Evolutionary conservation across 495 filamentous ascomycete species (phyloP).

Genomic region (Elasticomyces elasticus): DNA sequence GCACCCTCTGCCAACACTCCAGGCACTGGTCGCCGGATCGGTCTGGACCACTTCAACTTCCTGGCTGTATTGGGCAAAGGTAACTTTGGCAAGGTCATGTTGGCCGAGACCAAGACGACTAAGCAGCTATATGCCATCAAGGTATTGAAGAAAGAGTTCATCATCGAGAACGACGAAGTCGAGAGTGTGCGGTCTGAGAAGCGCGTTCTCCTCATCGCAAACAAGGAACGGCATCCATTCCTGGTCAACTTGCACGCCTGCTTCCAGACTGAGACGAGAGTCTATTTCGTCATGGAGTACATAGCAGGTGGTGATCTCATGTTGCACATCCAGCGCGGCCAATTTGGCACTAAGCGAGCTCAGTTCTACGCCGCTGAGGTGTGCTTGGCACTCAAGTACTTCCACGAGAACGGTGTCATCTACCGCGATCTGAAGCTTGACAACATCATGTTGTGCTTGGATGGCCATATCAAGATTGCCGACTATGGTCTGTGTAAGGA

Average conservation of each 20-base stretch:
- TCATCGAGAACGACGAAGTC: slow-evolving; percentile 99
- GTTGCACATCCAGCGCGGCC: slow-evolving; percentile 94
- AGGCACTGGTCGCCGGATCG: slow-evolving; percentile 69
- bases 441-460: slow-evolving; percentile 90
- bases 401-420: slow-evolving; percentile 98
- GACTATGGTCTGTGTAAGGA: slow-evolving; percentile 99
- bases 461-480: slow-evolving; percentile 97
- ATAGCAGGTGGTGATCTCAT: slow-evolving; percentile 98
- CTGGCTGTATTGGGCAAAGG: slow-evolving; percentile 96
- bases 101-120: slow-evolving; percentile 88
- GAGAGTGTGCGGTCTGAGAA: slow-evolving; percentile 97
- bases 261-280: slow-evolving; percentile 97
- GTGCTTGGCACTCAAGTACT: slow-evolving; percentile 94
- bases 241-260: slow-evolving; percentile 91
- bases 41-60: slow-evolving; percentile 98
- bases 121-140: slow-evolving; percentile 97
- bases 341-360: slow-evolving; percentile 90
- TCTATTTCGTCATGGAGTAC: slow-evolving; percentile 99
- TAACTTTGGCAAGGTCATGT: slow-evolving; percentile 99
- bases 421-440: slow-evolving; percentile 99
- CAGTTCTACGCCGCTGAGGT: slow-evolving; percentile 99
- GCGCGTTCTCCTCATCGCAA: slow-evolving; percentile 91
- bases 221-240: slow-evolving; percentile 97
- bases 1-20: slow-evolving; percentile 33
- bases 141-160: slow-evolving; percentile 99